Percentiles rank a stretch among this genome's conserved stretches.
These are phyloP conservation scores for Obelidium mucronatum DNA, from an alignment of 192 early-diverging fungal genomes.

Conservation along the genomic window DNA sequence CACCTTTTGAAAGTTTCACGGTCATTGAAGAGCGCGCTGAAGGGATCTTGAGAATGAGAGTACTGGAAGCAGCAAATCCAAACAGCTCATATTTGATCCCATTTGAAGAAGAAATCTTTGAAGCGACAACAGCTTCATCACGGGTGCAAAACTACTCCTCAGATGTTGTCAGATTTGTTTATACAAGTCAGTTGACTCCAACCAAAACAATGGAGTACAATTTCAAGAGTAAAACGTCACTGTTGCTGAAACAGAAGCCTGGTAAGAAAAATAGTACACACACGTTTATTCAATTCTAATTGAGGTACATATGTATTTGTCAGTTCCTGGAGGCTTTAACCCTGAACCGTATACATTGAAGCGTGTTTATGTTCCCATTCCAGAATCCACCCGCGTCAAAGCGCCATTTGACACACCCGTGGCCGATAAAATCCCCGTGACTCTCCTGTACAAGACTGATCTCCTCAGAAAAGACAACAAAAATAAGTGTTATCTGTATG, in stretches of 20 bases:
- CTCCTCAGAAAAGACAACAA: conserved; percentile 46
- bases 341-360: conserved; percentile 41
- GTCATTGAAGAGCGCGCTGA: conserved; percentile 42
- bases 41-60: conserved; percentile 27
- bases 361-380: conserved; percentile 44
- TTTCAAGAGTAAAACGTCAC: conserved; percentile 7
- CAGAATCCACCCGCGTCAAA: conserved; percentile 17
- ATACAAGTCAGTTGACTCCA: conserved; percentile 46
- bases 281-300: conserved; percentile 18
- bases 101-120: conserved; percentile 46
- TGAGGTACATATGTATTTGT: too few relatives aligned
- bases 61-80: conserved; percentile 2
- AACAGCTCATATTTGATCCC: conserved; percentile 33
- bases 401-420: conserved; percentile 55
- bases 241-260: conserved; percentile 42
- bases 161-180: conserved; percentile 41
- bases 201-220: conserved; percentile 43
- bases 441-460: conserved; percentile 51
- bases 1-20: conserved; percentile 38
- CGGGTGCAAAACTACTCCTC: conserved; percentile 44
- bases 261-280: too few relatives aligned
- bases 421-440: conserved; percentile 50
- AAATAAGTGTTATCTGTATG: conserved; percentile 49
- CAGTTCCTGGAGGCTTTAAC: conserved; percentile 40
- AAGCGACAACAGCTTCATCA: conserved; percentile 1